Percentiles rank a stretch among this genome's conserved stretches.
Conservation (phyloP, 202 grass and related monocot genomes). For the Carex arenaria region DNA sequence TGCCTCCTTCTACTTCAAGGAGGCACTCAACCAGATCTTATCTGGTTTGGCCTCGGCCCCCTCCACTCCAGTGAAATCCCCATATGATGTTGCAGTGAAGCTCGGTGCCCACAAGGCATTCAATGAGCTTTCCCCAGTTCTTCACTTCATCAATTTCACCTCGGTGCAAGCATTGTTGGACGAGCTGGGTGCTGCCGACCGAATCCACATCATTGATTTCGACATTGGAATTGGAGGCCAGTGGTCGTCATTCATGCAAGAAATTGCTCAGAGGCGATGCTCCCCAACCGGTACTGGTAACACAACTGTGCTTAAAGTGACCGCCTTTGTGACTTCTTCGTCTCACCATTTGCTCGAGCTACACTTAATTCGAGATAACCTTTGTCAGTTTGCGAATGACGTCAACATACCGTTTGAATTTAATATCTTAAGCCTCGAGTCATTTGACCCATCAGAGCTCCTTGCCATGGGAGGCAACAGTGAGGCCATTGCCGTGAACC, state of each 20-base stretch:
- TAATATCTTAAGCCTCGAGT: conserved; percentile 46
- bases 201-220: conserved; percentile 73
- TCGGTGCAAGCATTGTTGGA: conserved; percentile 71
- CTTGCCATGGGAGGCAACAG: conserved; percentile 22
- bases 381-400: conserved; percentile 52
- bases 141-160: conserved; percentile 81
- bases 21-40: conserved; percentile 56
- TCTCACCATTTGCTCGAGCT: conserved; percentile 78
- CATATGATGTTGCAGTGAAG: conserved; percentile 64
- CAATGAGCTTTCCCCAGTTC: conserved; percentile 66
- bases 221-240: conserved; percentile 85
- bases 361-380: conserved; percentile 66
- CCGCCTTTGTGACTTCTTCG: conserved; percentile 56
- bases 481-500: conserved; percentile 64
- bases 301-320: conserved; percentile 49
- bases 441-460: conserved; percentile 42
- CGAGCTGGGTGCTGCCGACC: conserved; percentile 36
- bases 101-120: conserved; percentile 77
- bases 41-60: conserved; percentile 28
- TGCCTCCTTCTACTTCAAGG: conserved; percentile 92
- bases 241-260: conserved; percentile 91
- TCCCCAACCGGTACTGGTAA: neutral
- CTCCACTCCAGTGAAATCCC: conserved; percentile 15
- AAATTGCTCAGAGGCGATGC: conserved; percentile 52
- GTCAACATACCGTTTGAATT: conserved; percentile 69